Conservation (phyloP, 495 filamentous ascomycete species). For the Neurospora sp. region DNA sequence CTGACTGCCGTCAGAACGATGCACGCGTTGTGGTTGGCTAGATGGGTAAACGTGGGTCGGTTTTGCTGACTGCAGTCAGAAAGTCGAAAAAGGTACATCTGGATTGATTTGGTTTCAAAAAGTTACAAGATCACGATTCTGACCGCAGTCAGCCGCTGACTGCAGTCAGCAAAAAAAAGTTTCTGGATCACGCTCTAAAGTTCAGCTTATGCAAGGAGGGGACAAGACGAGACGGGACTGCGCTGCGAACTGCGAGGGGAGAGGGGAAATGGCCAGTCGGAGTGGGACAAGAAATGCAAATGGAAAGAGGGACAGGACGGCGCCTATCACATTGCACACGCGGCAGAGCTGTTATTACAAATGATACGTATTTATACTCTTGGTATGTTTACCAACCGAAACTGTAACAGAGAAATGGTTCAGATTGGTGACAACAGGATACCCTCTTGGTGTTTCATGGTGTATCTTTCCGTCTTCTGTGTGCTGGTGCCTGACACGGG, state of each 20-base stretch:
- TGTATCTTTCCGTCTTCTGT: neutral
- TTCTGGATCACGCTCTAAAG: neutral
- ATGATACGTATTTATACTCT: neutral
- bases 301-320: neutral
- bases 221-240: neutral
- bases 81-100: no score
- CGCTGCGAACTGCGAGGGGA: neutral
- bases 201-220: neutral
- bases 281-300: neutral
- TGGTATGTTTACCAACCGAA: neutral
- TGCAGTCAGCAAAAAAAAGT: no score
- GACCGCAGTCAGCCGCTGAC: no score
- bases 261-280: neutral
- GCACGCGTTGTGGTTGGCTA: no score
- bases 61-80: no score
- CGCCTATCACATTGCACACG: neutral
- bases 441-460: neutral
- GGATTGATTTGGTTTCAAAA: no score
- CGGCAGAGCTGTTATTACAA: neutral
- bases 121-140: no score
- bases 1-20: no score
- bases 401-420: neutral
- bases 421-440: neutral
- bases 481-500: neutral
- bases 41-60: no score